Percentiles rank a stretch among this genome's conserved stretches.
These are phyloP conservation scores for Stephania japonica DNA, from an alignment of 164 flowering plant species.

Conservation along the genomic window DNA sequence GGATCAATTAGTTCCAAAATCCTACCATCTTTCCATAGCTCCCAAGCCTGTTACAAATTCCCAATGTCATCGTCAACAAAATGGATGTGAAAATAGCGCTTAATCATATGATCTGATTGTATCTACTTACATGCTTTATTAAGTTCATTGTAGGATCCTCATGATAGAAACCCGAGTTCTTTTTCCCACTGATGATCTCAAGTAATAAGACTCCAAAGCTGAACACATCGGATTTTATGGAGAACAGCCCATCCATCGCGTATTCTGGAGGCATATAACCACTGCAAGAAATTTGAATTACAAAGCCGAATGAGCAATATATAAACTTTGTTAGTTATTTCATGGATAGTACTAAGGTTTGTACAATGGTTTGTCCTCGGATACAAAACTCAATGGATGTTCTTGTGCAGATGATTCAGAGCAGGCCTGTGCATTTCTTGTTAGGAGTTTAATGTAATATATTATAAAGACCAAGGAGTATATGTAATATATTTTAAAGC, in stretches of 20 bases:
- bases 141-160: constrained; percentile 39
- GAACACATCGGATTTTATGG: constrained; percentile 61
- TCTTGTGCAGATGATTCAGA: too few species aligned
- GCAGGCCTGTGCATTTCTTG: too few species aligned
- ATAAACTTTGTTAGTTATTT: too few species aligned
- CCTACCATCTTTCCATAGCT: constrained; percentile 10
- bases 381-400: too few species aligned
- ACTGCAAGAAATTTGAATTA: constrained; percentile 22
- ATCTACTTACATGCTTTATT: constrained; percentile 49
- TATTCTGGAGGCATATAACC: constrained; percentile 78
- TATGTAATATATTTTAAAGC: too few species aligned
- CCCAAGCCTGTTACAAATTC: neutral
- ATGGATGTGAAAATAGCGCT: neutral
- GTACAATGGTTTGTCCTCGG: too few species aligned
- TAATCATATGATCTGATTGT: neutral
- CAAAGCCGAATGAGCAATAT: too few species aligned
- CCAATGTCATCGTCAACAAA: neutral
- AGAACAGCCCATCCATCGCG: constrained; percentile 60
- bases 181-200: constrained; percentile 57
- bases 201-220: constrained; percentile 62
- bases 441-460: too few species aligned
- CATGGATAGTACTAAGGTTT: too few species aligned
- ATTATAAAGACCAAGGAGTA: too few species aligned
- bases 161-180: constrained; percentile 45
- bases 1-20: constrained; percentile 6